These are phyloP conservation scores for Trifolium dubium DNA, from an alignment of 306 rosid species.

Conservation along the genomic window DNA sequence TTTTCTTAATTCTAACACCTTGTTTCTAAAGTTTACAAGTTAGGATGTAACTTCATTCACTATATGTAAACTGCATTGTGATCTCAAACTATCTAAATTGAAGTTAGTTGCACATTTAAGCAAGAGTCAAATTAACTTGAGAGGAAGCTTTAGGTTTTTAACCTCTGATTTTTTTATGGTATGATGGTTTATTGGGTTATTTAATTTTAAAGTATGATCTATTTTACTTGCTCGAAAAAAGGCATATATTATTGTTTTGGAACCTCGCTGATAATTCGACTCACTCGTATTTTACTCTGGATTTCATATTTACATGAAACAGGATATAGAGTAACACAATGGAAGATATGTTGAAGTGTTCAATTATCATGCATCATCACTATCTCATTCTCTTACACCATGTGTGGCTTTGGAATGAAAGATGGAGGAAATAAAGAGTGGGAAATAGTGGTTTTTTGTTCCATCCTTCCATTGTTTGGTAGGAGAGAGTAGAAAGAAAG, in stretches of 20 bases:
- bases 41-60: background rate
- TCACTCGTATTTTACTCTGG: background rate
- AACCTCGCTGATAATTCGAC: background rate
- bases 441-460: background rate
- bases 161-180: background rate
- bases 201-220: background rate
- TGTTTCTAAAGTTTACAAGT: background rate
- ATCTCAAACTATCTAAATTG: background rate
- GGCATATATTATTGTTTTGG: background rate
- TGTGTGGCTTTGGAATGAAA: background rate
- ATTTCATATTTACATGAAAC: constrained; percentile 20
- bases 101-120: background rate
- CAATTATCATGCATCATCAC: background rate
- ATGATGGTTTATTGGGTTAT: background rate
- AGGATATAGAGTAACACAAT: constrained; percentile 8
- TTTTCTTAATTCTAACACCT: background rate
- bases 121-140: background rate
- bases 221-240: background rate
- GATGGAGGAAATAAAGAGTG: background rate
- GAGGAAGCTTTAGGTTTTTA: background rate
- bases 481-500: background rate
- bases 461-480: background rate
- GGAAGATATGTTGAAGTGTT: background rate
- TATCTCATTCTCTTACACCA: background rate
- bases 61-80: background rate